A percentile compares a stretch with the other conserved stretches of the same genome.
These are phyloP conservation scores for Podospora appendiculata DNA, from an alignment of 495 filamentous ascomycete species.

Conservation along the genomic window DNA sequence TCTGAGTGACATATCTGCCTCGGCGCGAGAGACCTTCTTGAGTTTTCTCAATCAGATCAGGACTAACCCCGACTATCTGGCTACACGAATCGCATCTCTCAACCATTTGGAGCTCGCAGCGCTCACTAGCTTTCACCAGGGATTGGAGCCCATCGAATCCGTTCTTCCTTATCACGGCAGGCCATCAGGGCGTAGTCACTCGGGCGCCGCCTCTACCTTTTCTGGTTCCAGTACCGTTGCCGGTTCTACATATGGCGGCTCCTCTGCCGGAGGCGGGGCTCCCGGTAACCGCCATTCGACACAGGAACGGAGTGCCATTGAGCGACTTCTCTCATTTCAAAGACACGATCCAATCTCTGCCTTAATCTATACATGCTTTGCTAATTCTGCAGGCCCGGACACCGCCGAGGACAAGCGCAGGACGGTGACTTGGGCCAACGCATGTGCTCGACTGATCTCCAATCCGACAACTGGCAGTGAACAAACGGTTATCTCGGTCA, in stretches of 20 bases:
- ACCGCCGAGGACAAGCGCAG: constrained; percentile 65
- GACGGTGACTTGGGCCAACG: constrained; percentile 78
- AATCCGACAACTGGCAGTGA: constrained; percentile 42
- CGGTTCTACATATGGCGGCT: constrained; percentile 8
- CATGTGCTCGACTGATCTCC: constrained; percentile 72
- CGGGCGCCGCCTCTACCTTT: constrained; percentile 6
- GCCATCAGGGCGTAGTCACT: constrained; percentile 24
- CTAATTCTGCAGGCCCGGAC: constrained; percentile 73
- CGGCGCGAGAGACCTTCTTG: constrained; percentile 66
- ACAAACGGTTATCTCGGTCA: constrained; percentile 58
- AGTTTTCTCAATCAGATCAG: constrained; percentile 75
- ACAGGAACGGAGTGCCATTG: constrained; percentile 47
- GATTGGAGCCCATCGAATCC: constrained; percentile 71
- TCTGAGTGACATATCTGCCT: constrained; percentile 69
- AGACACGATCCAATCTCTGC: constrained; percentile 80
- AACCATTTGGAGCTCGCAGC: constrained; percentile 65
- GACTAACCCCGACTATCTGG: constrained; percentile 78
- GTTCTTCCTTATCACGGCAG: constrained; percentile 67
- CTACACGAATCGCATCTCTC: constrained; percentile 66
- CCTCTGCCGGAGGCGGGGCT: constrained; percentile 6
- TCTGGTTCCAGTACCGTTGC: constrained; percentile 8
- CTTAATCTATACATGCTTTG: constrained; percentile 82
- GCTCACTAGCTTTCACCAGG: constrained; percentile 65
- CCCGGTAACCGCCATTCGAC: constrained; percentile 13
- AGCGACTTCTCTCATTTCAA: constrained; percentile 72